phyloP scores from a whole-genome alignment of 2,329 filamentous ascomycete species.

The Rhynchosporium graminicola region DNA sequence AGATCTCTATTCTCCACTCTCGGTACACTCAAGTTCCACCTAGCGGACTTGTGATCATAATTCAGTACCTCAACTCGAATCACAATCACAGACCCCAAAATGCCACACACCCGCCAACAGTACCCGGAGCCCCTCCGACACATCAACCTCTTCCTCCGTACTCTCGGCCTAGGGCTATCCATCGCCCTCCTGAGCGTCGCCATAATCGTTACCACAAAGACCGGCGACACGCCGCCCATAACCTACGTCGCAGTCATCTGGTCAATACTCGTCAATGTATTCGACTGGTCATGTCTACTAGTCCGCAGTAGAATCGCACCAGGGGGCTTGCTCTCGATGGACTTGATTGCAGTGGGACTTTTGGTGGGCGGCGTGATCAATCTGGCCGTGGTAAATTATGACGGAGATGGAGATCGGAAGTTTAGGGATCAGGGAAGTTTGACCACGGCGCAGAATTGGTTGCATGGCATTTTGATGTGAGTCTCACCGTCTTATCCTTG shows the following conservation, averaged over 20 bases:
- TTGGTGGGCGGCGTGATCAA: slow-evolving; percentile 15
- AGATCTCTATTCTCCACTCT: no score
- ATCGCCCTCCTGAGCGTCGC: slow-evolving; percentile 23
- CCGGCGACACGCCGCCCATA: slow-evolving; percentile 16
- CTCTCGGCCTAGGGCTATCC: slow-evolving; percentile 13
- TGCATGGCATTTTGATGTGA: slow-evolving; percentile 15
- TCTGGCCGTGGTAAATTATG: slow-evolving; percentile 15
- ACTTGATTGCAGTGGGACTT: slow-evolving; percentile 16
- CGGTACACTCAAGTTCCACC: not conserved
- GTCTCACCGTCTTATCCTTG: not conserved
- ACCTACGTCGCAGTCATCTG: slow-evolving; percentile 19
- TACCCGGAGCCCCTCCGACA: slow-evolving; percentile 18
- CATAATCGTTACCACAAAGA: slow-evolving; percentile 9
- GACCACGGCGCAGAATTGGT: slow-evolving; percentile 13
- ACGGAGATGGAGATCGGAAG: slow-evolving; percentile 14
- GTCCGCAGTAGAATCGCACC: slow-evolving; percentile 12
- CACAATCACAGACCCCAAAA: not conserved
- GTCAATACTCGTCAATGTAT: slow-evolving; percentile 13
- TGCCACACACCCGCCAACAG: slow-evolving; percentile 14
- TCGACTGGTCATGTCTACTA: slow-evolving; percentile 16
- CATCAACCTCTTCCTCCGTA: slow-evolving; percentile 15
- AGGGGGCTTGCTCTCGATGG: slow-evolving; percentile 14
- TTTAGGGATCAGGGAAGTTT: slow-evolving; percentile 28
- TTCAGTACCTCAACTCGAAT: not conserved
- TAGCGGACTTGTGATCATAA: not conserved